Conservation (phyloP, 768 basidiomycete species). For the Tylopilus balloui region DNA sequence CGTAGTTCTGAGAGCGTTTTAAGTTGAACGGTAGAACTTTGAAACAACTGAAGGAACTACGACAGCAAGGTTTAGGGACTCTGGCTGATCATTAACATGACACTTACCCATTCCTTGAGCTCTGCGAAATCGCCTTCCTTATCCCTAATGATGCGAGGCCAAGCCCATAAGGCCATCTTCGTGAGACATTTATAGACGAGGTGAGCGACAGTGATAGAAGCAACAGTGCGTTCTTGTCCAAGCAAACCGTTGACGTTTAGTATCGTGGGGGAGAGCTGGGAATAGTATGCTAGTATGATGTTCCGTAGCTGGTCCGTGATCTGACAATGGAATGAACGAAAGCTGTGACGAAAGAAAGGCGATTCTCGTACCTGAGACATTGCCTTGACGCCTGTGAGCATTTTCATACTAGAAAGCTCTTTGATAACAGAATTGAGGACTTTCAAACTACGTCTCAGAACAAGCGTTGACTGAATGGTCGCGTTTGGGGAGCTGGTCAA, state of each 20-base stretch:
- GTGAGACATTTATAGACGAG: slow-evolving; percentile 71
- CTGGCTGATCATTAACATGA: not conserved
- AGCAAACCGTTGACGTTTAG: slow-evolving; percentile 34
- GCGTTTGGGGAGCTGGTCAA: slow-evolving; percentile 42
- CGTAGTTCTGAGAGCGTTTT: slow-evolving; percentile 55
- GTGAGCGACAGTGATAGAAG: slow-evolving; percentile 56
- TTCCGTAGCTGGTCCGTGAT: slow-evolving; percentile 38
- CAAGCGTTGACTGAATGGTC: slow-evolving; percentile 43
- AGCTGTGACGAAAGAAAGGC: not conserved
- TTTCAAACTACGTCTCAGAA: slow-evolving; percentile 57
- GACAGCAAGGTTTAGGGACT: slow-evolving; percentile 1
- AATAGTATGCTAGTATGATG: slow-evolving; percentile 60
- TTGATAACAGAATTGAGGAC: slow-evolving; percentile 64
- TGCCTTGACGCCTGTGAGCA: slow-evolving; percentile 60
- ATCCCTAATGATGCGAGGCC: slow-evolving; percentile 47
- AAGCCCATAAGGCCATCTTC: slow-evolving; percentile 70
- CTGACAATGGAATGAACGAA: slow-evolving; percentile 9
- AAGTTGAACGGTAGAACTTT: slow-evolving; percentile 52
- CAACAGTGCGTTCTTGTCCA: slow-evolving; percentile 34
- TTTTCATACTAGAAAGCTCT: slow-evolving; percentile 66
- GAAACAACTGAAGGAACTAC: slow-evolving; percentile 62
- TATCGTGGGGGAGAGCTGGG: slow-evolving; percentile 39
- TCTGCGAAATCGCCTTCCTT: slow-evolving; percentile 40
- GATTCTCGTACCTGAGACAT: slow-evolving; percentile 52
- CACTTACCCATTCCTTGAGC: slow-evolving; percentile 52